Percentiles rank a stretch among this genome's conserved stretches.
Evolutionary conservation across 345 rosid species (phyloP).

Genomic region (Heritiera littoralis): DNA sequence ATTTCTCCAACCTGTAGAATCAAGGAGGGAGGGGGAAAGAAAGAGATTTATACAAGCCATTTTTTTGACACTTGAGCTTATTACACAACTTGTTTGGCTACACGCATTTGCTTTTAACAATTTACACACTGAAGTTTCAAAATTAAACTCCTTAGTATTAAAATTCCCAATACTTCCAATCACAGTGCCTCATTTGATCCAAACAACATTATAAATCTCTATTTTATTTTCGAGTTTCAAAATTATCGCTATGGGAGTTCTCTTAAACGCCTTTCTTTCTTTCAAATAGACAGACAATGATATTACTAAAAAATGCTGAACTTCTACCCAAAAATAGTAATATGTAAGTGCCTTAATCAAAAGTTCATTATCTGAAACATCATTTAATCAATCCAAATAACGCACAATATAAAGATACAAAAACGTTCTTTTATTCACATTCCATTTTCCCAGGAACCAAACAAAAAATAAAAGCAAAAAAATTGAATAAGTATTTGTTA

Average conservation of each 20-base stretch:
- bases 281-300: background rate
- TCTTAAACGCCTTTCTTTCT: background rate
- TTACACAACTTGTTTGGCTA: background rate
- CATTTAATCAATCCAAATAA: background rate
- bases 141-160: background rate
- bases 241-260: background rate
- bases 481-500: constrained; percentile 24
- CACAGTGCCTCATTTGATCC: background rate
- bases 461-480: constrained; percentile 8
- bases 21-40: background rate
- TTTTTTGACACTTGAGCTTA: background rate
- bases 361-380: background rate
- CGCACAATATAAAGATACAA: constrained; percentile 2
- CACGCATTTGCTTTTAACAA: background rate
- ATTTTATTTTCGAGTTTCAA: background rate
- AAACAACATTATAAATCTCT: background rate
- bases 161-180: background rate
- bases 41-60: background rate
- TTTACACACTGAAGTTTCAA: background rate
- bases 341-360: background rate
- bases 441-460: constrained; percentile 20
- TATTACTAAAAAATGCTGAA: background rate
- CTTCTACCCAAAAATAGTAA: background rate
- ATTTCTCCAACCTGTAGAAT: background rate
- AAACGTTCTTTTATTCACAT: background rate